A percentile compares a stretch with the other conserved stretches of the same genome.
Conservation (phyloP, 2,329 filamentous ascomycete species). For the Verticillium dahliae region DNA sequence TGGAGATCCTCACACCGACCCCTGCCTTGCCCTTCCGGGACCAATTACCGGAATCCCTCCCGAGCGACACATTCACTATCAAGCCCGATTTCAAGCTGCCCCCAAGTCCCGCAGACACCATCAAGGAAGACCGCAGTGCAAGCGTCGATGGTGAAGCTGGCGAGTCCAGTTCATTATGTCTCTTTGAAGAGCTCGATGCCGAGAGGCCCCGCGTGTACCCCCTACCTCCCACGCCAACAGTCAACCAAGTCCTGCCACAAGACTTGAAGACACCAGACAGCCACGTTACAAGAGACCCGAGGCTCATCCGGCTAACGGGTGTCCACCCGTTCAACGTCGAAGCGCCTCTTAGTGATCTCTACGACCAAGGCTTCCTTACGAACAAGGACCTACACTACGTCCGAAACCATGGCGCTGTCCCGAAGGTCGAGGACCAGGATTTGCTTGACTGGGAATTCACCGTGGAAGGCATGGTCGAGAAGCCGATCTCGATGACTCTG, state of each 20-base stretch:
- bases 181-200: conserved; percentile 11
- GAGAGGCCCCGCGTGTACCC: conserved; percentile 39
- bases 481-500: conserved; percentile 66
- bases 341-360: conserved; percentile 71
- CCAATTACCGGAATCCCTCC: conserved; percentile 5
- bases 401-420: conserved; percentile 81
- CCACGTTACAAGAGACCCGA: conserved; percentile 72
- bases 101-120: conserved; percentile 32
- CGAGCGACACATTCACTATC: conserved; percentile 10
- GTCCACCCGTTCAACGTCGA: conserved; percentile 90
- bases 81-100: conserved; percentile 19
- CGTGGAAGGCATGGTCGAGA: conserved; percentile 77
- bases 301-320: conserved; percentile 80
- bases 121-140: conserved; percentile 26
- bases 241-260: conserved; percentile 60
- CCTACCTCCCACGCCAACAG: conserved; percentile 59
- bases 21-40: conserved; percentile 2
- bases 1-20: not conserved
- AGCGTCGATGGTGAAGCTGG: conserved; percentile 22
- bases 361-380: conserved; percentile 76
- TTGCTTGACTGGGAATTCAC: conserved; percentile 76
- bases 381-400: conserved; percentile 87
- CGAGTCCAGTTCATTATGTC: conserved; percentile 5
- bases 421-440: conserved; percentile 63
- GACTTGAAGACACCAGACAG: conserved; percentile 79